phyloP scores from a whole-genome alignment of 331 rosid species.

The Telfairia occidentalis region DNA sequence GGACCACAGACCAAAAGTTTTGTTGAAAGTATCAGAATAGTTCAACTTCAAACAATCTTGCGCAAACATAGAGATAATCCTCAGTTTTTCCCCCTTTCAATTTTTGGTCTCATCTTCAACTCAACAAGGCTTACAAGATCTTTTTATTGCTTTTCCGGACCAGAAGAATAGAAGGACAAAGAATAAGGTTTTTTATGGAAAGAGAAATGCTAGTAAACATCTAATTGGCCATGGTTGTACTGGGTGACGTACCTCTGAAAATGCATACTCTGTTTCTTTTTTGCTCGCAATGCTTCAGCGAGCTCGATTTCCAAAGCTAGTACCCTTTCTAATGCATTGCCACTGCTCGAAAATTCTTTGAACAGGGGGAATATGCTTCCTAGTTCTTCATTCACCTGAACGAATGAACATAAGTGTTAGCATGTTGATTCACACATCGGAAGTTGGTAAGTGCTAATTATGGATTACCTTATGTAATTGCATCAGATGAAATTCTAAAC shows the following conservation, averaged over 20 bases:
- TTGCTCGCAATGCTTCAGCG: conserved; percentile 76
- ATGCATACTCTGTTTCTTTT: conserved; percentile 57
- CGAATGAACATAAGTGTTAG: conserved; percentile 13
- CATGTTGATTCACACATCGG: neutral
- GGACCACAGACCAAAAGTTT: conserved; percentile 20
- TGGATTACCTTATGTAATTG: conserved; percentile 60
- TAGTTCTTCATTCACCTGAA: conserved; percentile 78
- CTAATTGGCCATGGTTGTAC: neutral
- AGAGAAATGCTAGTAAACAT: neutral
- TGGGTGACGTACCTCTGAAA: conserved; percentile 67
- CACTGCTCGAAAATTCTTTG: conserved; percentile 44
- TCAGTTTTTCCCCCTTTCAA: neutral
- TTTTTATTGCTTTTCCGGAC: neutral
- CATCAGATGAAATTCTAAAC: conserved; percentile 55
- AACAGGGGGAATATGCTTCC: conserved; percentile 62
- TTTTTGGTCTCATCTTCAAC: neutral
- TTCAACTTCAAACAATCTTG: neutral
- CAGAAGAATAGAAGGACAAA: neutral
- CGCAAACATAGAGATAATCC: neutral
- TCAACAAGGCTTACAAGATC: neutral
- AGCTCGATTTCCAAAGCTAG: conserved; percentile 94
- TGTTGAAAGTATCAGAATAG: conserved; percentile 8
- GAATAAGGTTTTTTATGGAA: neutral
- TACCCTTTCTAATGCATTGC: conserved; percentile 90
- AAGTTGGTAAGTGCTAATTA: neutral